These are phyloP conservation scores for Cadophora gregata DNA, from an alignment of 2,329 filamentous ascomycete genomes.

Conservation along the genomic window DNA sequence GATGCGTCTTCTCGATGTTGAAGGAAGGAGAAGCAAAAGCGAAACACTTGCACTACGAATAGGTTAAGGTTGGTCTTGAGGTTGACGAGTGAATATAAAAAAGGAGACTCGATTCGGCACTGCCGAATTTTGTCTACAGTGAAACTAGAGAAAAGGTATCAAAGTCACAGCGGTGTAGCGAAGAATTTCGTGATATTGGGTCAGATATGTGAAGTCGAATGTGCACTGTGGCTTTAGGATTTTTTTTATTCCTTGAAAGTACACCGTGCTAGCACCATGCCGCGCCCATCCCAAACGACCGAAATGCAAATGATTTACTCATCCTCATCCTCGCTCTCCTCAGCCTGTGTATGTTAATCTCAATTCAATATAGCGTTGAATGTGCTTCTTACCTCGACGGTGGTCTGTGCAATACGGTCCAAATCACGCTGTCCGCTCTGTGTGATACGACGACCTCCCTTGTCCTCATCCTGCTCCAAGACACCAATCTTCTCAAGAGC, in stretches of 20 bases:
- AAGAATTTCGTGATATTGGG: not conserved
- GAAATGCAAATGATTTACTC: constrained; percentile 26
- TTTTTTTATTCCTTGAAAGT: constrained; percentile 26
- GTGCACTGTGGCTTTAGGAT: constrained; percentile 21
- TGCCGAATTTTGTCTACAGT: not conserved
- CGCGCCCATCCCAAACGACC: constrained; percentile 20
- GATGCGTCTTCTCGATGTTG: not conserved
- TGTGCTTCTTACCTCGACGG: constrained; percentile 74
- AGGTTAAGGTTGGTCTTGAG: not conserved
- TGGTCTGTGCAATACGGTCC: constrained; percentile 88
- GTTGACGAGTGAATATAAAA: not conserved
- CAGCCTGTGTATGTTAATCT: constrained; percentile 15
- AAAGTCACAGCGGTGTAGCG: not conserved
- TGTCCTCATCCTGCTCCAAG: constrained; percentile 96
- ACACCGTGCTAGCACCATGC: constrained; percentile 29
- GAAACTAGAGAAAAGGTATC: too few species aligned
- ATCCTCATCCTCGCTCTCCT: constrained; percentile 28
- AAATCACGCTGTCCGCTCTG: constrained; percentile 98
- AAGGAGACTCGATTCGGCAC: not conserved
- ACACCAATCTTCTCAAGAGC: constrained; percentile 99
- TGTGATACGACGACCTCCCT: constrained; percentile 97
- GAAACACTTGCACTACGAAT: too few species aligned
- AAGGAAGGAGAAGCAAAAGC: not conserved
- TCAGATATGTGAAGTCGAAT: constrained; percentile 8
- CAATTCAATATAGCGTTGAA: not conserved